Conservation (phyloP, 495 filamentous ascomycete genomes). For the Zalerion maritima region DNA sequence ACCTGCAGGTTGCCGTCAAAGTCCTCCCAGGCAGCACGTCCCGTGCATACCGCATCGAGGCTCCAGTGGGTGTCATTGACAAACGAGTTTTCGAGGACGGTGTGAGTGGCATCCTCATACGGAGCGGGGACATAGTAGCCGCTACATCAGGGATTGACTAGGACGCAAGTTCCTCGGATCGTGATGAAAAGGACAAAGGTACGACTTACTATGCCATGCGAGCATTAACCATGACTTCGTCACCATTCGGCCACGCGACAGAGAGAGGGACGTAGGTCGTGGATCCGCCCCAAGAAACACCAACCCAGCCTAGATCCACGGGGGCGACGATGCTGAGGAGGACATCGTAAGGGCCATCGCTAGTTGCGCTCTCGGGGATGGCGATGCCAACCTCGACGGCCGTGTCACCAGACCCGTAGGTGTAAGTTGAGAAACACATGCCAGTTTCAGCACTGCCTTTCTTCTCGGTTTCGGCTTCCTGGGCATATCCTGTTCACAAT, state of each 20-base stretch:
- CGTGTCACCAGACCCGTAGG: conserved; percentile 18
- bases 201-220: conserved; percentile 28
- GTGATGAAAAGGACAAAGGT: neutral
- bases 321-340: conserved; percentile 27
- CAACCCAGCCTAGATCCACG: conserved; percentile 26
- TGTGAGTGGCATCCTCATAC: conserved; percentile 23
- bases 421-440: conserved; percentile 26
- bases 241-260: conserved; percentile 26
- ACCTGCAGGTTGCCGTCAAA: conserved; percentile 23
- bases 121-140: conserved; percentile 28
- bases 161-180: neutral
- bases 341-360: conserved; percentile 22
- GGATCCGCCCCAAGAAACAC: conserved; percentile 29
- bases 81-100: conserved; percentile 24
- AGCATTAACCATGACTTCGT: conserved; percentile 21
- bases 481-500: too few relatives aligned
- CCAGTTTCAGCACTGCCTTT: conserved; percentile 25
- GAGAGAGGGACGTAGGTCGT: conserved; percentile 34
- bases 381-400: conserved; percentile 31
- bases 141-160: conserved; percentile 14
- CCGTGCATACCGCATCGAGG: conserved; percentile 26
- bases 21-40: conserved; percentile 29
- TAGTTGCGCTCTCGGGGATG: conserved; percentile 19
- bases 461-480: conserved; percentile 19
- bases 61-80: conserved; percentile 33